These are phyloP conservation scores for Ceratobasidium sp. DNA, from an alignment of 1,284 basidiomycete genomes.

Conservation along the genomic window DNA sequence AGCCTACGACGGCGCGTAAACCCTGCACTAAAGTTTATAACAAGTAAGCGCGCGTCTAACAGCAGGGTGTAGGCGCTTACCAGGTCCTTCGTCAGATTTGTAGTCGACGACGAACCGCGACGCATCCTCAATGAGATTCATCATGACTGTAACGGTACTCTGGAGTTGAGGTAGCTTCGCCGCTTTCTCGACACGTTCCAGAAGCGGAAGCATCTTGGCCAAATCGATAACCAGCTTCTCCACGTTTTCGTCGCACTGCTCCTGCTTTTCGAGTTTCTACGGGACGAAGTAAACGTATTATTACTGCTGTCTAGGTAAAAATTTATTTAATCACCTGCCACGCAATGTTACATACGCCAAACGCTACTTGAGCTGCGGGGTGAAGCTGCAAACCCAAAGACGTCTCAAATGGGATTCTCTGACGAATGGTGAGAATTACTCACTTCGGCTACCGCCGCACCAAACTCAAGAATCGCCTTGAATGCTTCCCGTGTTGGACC, in stretches of 20 bases:
- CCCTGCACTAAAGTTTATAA: not conserved
- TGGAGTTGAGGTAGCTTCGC: not conserved
- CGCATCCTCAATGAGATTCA: constrained; percentile 9
- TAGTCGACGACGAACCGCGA: not conserved
- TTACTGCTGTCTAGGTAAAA: too few species aligned
- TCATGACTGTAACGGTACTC: not conserved
- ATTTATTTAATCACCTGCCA: not conserved
- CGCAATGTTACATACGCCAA: not conserved
- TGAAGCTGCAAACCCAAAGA: not conserved
- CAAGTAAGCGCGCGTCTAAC: not conserved
- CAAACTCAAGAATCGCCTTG: not conserved
- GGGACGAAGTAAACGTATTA: not conserved
- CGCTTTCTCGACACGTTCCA: not conserved
- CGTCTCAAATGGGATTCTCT: too few species aligned
- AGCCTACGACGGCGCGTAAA: not conserved
- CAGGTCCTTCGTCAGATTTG: not conserved
- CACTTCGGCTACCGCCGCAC: constrained; percentile 7
- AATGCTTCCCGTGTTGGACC: not conserved
- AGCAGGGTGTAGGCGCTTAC: not conserved
- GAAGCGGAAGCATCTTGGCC: not conserved
- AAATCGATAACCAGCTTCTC: not conserved
- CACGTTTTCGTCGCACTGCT: not conserved
- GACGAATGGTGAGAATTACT: not conserved
- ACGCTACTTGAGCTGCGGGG: not conserved
- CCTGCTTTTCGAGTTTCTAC: constrained; percentile 10